Conservation (phyloP, 148 eudicot species). For the Cornus kousa region DNA sequence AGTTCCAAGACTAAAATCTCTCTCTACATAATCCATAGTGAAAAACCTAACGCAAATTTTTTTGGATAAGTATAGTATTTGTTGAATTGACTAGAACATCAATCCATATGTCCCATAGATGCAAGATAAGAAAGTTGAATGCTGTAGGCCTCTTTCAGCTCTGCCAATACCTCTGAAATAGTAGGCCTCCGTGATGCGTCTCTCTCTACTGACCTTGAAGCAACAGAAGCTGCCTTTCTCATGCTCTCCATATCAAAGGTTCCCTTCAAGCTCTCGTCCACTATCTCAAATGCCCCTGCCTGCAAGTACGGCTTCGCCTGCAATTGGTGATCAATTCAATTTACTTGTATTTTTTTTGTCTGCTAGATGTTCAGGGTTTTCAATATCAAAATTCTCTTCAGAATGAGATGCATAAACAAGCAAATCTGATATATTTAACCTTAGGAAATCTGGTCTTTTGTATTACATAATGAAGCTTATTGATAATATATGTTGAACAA, state of each 20-base stretch:
- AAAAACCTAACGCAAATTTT: too few species aligned
- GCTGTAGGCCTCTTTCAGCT: conserved; percentile 76
- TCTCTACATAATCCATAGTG: too few species aligned
- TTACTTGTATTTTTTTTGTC: neutral
- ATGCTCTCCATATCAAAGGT: conserved; percentile 68
- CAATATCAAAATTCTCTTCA: neutral
- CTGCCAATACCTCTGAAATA: conserved; percentile 50
- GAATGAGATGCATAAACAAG: neutral
- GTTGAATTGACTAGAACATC: neutral
- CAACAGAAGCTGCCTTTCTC: conserved; percentile 53
- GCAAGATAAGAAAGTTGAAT: conserved; percentile 69
- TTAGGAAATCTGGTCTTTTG: too few species aligned
- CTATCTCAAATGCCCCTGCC: conserved; percentile 75
- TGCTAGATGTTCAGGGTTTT: neutral
- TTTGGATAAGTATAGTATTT: too few species aligned
- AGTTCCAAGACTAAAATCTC: too few species aligned
- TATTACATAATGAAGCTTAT: too few species aligned
- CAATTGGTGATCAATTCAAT: neutral
- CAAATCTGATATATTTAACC: neutral
- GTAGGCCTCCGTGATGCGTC: conserved; percentile 71
- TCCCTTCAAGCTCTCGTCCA: conserved; percentile 66
- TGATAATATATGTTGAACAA: neutral
- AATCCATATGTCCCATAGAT: conserved; percentile 31
- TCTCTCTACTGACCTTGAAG: conserved; percentile 74
- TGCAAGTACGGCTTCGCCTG: conserved; percentile 89